Evolutionary conservation across 1,139 yeast species (phyloP).

Genomic region (Arxiozyma slooffiae): DNA sequence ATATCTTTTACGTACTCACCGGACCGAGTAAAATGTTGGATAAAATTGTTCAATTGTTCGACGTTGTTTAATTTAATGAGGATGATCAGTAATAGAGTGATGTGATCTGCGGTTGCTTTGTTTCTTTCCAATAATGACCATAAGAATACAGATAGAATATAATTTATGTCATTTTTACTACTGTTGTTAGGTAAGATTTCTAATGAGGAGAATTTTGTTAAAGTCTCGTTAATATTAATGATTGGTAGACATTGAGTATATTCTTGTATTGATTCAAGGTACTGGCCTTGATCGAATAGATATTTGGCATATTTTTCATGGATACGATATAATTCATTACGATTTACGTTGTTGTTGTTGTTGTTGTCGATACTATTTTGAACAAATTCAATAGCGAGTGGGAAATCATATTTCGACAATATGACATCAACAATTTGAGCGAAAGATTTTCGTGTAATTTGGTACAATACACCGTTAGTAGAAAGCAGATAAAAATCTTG

Average conservation of each 20-base stretch:
- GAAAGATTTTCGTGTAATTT: conserved; percentile 56
- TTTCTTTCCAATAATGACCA: conserved; percentile 46
- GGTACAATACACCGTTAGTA: conserved; percentile 66
- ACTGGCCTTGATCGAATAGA: conserved; percentile 56
- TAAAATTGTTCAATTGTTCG: conserved; percentile 50
- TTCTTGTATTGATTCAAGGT: conserved; percentile 58
- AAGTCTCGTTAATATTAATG: conserved; percentile 64
- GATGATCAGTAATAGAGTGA: conserved; percentile 71
- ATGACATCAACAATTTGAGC: conserved; percentile 62
- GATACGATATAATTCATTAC: conserved; percentile 31
- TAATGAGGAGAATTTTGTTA: conserved; percentile 74
- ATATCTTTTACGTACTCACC: conserved; percentile 33
- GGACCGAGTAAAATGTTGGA: conserved; percentile 37
- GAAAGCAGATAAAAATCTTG: conserved; percentile 45
- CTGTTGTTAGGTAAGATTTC: conserved; percentile 42
- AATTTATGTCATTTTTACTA: conserved; percentile 22
- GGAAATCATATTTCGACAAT: conserved; percentile 59
- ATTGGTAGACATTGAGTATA: conserved; percentile 47
- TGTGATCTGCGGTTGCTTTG: conserved; percentile 63
- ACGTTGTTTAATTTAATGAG: conserved; percentile 67
- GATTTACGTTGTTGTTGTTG: conserved; percentile 21
- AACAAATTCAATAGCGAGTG: conserved; percentile 67
- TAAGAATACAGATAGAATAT: conserved; percentile 53
- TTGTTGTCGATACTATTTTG: conserved; percentile 34
- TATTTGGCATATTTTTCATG: conserved; percentile 63